Percentiles rank a stretch among this genome's conserved stretches.
phyloP scores from a whole-genome alignment of 2,329 filamentous ascomycete species.

The Endothia cerciana region DNA sequence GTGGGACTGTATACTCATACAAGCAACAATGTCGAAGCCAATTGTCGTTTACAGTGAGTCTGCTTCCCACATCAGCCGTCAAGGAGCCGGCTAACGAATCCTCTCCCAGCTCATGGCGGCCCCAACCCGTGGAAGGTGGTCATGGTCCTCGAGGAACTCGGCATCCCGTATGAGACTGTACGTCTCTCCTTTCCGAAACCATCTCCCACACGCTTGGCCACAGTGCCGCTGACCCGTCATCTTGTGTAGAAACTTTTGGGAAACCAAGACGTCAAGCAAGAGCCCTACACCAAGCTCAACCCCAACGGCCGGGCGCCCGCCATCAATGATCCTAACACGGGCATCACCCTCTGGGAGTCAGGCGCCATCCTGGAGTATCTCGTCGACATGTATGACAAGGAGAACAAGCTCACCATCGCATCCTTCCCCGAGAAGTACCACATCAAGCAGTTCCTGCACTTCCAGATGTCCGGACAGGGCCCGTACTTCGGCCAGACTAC shows the following conservation, averaged over 20 bases:
- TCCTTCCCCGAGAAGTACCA: conserved; percentile 39
- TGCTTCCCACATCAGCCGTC: neutral
- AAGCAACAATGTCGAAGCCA: conserved; percentile 5
- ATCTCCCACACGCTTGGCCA: conserved; percentile 22
- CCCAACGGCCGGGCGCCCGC: conserved; percentile 38
- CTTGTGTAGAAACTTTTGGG: neutral
- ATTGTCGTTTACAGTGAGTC: neutral
- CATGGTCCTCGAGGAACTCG: conserved; percentile 19
- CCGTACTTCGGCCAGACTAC: conserved; percentile 47
- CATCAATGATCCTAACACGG: conserved; percentile 49
- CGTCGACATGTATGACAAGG: conserved; percentile 44
- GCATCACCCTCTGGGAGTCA: conserved; percentile 48
- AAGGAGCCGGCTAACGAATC: neutral
- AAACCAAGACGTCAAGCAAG: conserved; percentile 12
- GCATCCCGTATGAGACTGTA: conserved; percentile 26
- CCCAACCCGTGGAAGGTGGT: conserved; percentile 16
- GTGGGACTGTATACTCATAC: neutral
- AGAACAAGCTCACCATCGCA: conserved; percentile 41
- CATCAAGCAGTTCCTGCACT: conserved; percentile 43
- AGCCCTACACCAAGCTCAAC: conserved; percentile 22
- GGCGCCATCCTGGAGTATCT: conserved; percentile 52
- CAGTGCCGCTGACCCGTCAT: neutral
- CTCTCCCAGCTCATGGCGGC: neutral
- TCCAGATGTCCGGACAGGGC: conserved; percentile 46
- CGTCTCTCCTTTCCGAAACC: conserved; percentile 32